A percentile compares a stretch with the other conserved stretches of the same genome.
These are phyloP conservation scores for Lizonia empirigonia DNA, from an alignment of 2,329 filamentous ascomycete species.

Conservation along the genomic window DNA sequence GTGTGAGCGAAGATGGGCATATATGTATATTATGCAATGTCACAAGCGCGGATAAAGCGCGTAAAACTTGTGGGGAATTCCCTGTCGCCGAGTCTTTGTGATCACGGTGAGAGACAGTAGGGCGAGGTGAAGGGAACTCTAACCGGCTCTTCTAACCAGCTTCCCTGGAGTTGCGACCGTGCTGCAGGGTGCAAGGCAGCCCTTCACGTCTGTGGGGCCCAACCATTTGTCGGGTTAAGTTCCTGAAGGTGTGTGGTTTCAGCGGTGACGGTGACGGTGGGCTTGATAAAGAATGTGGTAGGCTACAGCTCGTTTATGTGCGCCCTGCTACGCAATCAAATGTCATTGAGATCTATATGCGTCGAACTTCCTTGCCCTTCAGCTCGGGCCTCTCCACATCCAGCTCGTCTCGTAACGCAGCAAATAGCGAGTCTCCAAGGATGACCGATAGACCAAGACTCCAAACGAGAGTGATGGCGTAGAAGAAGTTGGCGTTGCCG, in stretches of 20 bases:
- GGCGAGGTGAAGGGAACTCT: conserved; percentile 6
- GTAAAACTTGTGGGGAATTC: neutral
- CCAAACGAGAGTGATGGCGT: conserved; percentile 99
- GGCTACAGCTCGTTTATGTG: neutral
- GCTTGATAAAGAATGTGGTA: neutral
- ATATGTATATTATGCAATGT: neutral
- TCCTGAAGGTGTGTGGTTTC: neutral
- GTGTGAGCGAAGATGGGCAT: neutral
- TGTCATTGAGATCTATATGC: conserved; percentile 62
- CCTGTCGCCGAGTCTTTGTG: conserved; percentile 2
- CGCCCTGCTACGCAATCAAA: too few species aligned
- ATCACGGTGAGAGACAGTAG: conserved; percentile 15
- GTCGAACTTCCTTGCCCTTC: conserved; percentile 83
- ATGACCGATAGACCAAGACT: conserved; percentile 86
- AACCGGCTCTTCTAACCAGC: conserved; percentile 2
- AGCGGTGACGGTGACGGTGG: neutral
- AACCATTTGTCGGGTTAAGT: too few species aligned
- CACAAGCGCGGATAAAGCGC: neutral
- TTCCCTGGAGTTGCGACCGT: neutral
- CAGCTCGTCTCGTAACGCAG: conserved; percentile 89
- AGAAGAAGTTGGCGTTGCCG: conserved; percentile 99
- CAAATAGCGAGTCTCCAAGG: conserved; percentile 86
- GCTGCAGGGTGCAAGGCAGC: neutral
- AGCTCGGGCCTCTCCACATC: conserved; percentile 90
- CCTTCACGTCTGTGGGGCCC: too few species aligned